Evolutionary conservation across 1,284 basidiomycete genomes (phyloP).

Genomic region (Earliella scabrosa): DNA sequence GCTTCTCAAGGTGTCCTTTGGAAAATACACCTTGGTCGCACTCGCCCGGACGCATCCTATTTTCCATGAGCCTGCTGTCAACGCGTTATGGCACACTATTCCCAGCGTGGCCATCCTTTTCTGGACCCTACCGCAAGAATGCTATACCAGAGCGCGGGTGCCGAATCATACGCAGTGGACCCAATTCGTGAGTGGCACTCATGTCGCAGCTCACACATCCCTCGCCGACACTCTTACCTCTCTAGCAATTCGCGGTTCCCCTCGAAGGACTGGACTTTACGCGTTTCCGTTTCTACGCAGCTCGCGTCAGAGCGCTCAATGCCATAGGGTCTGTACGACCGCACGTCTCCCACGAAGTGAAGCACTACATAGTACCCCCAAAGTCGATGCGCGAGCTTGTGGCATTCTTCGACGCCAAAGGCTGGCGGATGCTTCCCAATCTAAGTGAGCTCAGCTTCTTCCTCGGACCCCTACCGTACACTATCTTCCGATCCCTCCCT

Average conservation of each 20-base stretch:
- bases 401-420: background rate
- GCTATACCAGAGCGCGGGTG: background rate
- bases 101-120: conserved; percentile 1
- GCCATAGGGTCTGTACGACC: background rate
- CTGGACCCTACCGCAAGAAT: background rate
- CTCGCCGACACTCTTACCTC: background rate
- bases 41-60: background rate
- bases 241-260: background rate
- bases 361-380: background rate
- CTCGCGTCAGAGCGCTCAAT: background rate
- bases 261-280: background rate
- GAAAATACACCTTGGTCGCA: background rate
- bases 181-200: background rate
- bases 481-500: background rate
- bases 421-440: conserved; percentile 2
- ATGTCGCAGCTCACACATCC: background rate
- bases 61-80: background rate
- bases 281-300: background rate
- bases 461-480: background rate
- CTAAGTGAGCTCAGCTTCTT: background rate
- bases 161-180: background rate
- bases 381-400: background rate
- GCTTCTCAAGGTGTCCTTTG: background rate
- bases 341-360: background rate
- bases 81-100: background rate